phyloP scores from a whole-genome alignment of 495 filamentous ascomycete genomes.

The Penicillium riverlandense region DNA sequence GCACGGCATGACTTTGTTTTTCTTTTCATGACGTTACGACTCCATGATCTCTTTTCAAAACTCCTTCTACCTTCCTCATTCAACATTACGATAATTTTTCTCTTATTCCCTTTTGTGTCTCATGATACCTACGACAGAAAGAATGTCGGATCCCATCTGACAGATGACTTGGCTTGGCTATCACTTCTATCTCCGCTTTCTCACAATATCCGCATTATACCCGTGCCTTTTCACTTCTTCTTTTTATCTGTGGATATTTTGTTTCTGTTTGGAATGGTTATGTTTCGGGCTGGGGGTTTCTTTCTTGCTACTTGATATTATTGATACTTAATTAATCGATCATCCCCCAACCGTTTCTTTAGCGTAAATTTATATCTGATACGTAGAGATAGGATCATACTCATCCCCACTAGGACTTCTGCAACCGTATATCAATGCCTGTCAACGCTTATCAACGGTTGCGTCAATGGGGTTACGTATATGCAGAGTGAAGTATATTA shows the following conservation, averaged over 20 bases:
- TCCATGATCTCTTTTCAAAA: constrained; percentile 11
- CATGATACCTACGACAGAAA: not conserved
- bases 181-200: constrained; percentile 2
- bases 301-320: not conserved
- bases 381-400: too few species aligned
- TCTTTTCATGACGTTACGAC: constrained; percentile 9
- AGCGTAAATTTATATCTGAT: too few species aligned
- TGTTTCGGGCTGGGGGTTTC: too few species aligned
- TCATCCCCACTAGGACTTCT: too few species aligned
- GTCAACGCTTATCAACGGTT: too few species aligned
- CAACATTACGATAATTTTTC: too few species aligned
- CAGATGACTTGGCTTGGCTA: not conserved
- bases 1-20: not conserved
- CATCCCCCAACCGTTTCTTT: too few species aligned
- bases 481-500: too few species aligned
- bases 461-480: too few species aligned
- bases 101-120: not conserved
- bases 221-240: constrained; percentile 4
- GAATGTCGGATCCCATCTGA: not conserved
- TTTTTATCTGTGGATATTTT: not conserved
- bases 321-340: too few species aligned
- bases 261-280: not conserved
- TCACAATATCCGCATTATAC: constrained; percentile 11
- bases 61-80: not conserved
- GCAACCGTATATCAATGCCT: too few species aligned